phyloP scores from a whole-genome alignment of 441 rosid species.

The Flueggea neowawraea region DNA sequence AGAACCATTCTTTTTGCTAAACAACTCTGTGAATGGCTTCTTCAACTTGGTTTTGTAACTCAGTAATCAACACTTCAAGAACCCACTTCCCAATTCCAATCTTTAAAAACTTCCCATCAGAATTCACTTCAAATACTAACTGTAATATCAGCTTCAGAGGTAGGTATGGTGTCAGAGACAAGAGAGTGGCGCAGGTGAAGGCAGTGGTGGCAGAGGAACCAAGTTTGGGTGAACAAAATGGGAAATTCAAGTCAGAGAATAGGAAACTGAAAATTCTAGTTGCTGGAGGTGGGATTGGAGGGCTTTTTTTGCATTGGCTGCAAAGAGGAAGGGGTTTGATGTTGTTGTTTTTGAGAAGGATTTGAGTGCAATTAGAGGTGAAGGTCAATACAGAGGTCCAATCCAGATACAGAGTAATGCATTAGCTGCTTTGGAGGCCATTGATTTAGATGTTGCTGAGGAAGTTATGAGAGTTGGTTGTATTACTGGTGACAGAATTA shows the following conservation, averaged over 20 bases:
- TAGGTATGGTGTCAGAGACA: slow-evolving; percentile 15
- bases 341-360: slow-evolving; percentile 89
- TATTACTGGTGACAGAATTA: slow-evolving; percentile 89
- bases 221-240: slow-evolving; percentile 13
- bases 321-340: slow-evolving; percentile 80
- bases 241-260: slow-evolving; percentile 13
- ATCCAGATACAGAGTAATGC: slow-evolving; percentile 95
- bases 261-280: slow-evolving; percentile 56
- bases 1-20: too few species aligned
- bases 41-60: slow-evolving; percentile 48
- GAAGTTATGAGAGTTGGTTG: slow-evolving; percentile 81
- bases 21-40: slow-evolving; percentile 40
- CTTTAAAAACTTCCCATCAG: slow-evolving; percentile 29
- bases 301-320: slow-evolving; percentile 81
- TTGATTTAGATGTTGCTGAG: slow-evolving; percentile 78
- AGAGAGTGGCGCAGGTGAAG: slow-evolving; percentile 28
- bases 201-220: slow-evolving; percentile 36
- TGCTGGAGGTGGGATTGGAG: slow-evolving; percentile 96
- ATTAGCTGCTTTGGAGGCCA: slow-evolving; percentile 91
- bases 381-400: slow-evolving; percentile 91
- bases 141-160: slow-evolving; percentile 21
- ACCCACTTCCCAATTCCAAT: slow-evolving; percentile 45
- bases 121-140: slow-evolving; percentile 32
- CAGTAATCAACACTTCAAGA: slow-evolving; percentile 46
- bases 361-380: slow-evolving; percentile 87